Base-by-base conservation (phyloP, 805 yeast species). In the Sungouiozyma ichnusensis region DNA sequence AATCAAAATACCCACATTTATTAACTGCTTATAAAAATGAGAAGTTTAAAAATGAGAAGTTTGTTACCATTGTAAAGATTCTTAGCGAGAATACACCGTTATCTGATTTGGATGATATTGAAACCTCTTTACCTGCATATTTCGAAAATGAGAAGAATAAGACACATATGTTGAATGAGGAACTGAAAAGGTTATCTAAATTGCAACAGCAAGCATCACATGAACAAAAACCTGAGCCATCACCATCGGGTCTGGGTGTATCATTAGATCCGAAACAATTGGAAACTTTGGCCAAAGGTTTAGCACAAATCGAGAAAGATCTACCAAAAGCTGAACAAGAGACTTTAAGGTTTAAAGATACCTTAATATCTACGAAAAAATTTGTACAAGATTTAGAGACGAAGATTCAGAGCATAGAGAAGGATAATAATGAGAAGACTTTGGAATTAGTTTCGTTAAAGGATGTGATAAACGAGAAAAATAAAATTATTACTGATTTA, bases 21-120 rank as follows among this genome's bases (percentile, higher is more conserved):
- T 70, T 87, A 39, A 81, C 81, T 36, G 96, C 97, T 0, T 92
- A 85, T 64, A 84, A 86, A 55, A 66, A 71, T 1, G 96, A 88
- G 58, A 85, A 83, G 64, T 67, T 72, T 39, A 82, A 79, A 51
- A 66, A 72, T 1, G 79, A 74, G 37, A 68, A 80, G 36, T 72
- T 87, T 7, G 66, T 57, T 3, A 54, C 65, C 0, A 81, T 88
- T 50, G 96, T 86, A 55, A 76, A 67, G 43, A 73, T 82, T 13
- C 64, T 90, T 45, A 69, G 74, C 40, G 97, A 90, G 52, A 64
- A 74, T 48, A 88, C 97, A 0, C 97, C 97, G 0, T 72, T 85
- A 39, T 71, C 83, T 1, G 73, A 80, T 31, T 76, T 92, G 17
- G 65, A 80, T 1, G 95, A 90, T 54, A 76, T 81, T 1, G 84